Evolutionary conservation across 2,329 filamentous ascomycete species (phyloP).

Genomic region (Onygenales sp.): DNA sequence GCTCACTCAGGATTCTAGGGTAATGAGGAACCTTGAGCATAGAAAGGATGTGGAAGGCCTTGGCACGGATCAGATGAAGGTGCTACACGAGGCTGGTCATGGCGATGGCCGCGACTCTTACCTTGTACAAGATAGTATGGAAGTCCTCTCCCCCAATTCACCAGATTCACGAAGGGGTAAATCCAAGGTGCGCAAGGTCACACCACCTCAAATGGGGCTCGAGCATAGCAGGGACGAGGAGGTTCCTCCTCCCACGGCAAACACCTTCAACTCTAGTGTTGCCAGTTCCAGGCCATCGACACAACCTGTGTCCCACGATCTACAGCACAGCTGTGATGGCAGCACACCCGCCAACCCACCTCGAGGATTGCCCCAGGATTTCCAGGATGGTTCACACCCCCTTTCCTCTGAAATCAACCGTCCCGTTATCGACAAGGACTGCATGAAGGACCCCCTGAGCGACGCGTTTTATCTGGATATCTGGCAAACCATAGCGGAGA

Average conservation of each 20-base stretch:
- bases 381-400: conserved; percentile 42
- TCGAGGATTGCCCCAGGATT: conserved; percentile 30
- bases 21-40: conserved; percentile 54
- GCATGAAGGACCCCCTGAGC: conserved; percentile 84
- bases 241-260: conserved; percentile 10
- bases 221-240: not conserved
- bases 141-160: conserved; percentile 59
- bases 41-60: conserved; percentile 68
- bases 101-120: conserved; percentile 62
- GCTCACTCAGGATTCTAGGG: conserved; percentile 46
- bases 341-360: conserved; percentile 59
- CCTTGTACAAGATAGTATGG: conserved; percentile 53
- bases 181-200: not conserved
- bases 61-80: conserved; percentile 66
- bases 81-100: conserved; percentile 50
- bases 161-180: conserved; percentile 21
- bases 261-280: conserved; percentile 49
- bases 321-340: conserved; percentile 64
- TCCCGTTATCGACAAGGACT: conserved; percentile 73
- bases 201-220: not conserved
- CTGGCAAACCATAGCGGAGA: conserved; percentile 79
- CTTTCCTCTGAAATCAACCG: conserved; percentile 57
- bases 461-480: conserved; percentile 75
- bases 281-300: not conserved
- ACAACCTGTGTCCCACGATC: not conserved